These are phyloP conservation scores for Mrakia frigida DNA, from an alignment of 768 basidiomycete genomes.

Conservation along the genomic window DNA sequence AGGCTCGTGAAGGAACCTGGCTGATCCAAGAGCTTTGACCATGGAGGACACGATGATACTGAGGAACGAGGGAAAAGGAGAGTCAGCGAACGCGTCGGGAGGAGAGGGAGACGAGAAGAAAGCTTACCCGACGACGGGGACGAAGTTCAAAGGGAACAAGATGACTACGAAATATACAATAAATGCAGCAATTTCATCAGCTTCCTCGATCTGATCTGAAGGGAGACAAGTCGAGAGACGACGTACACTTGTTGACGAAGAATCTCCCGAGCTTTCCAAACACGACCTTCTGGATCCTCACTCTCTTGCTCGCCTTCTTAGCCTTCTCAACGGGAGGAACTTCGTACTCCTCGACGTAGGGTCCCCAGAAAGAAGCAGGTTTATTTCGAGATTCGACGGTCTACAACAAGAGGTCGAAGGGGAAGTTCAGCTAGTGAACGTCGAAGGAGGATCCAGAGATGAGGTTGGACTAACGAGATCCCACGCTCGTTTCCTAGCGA, in stretches of 20 bases:
- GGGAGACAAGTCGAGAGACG: background rate
- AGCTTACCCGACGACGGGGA: slow-evolving; percentile 58
- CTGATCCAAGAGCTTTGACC: slow-evolving; percentile 64
- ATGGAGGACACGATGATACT: slow-evolving; percentile 49
- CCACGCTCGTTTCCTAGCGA: slow-evolving; percentile 65
- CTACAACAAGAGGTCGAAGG: slow-evolving; percentile 39
- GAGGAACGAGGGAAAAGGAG: background rate
- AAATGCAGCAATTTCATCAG: background rate
- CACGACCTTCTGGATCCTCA: slow-evolving; percentile 44
- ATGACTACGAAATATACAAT: slow-evolving; percentile 48
- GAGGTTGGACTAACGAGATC: slow-evolving; percentile 22
- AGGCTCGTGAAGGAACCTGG: slow-evolving; percentile 61
- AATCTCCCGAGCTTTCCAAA: slow-evolving; percentile 48
- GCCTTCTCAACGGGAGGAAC: slow-evolving; percentile 45
- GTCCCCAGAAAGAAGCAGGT: slow-evolving; percentile 73
- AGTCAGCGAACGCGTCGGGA: background rate
- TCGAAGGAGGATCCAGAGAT: background rate
- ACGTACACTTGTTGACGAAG: slow-evolving; percentile 51
- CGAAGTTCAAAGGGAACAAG: slow-evolving; percentile 59
- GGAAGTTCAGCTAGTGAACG: background rate
- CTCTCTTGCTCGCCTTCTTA: background rate
- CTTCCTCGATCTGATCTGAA: background rate
- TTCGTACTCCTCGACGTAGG: slow-evolving; percentile 57
- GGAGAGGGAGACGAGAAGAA: slow-evolving; percentile 45
- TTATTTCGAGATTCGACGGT: slow-evolving; percentile 80